Conservation (phyloP, 2,329 filamentous ascomycete genomes). For the Coniosporium tulheliwenetii region DNA sequence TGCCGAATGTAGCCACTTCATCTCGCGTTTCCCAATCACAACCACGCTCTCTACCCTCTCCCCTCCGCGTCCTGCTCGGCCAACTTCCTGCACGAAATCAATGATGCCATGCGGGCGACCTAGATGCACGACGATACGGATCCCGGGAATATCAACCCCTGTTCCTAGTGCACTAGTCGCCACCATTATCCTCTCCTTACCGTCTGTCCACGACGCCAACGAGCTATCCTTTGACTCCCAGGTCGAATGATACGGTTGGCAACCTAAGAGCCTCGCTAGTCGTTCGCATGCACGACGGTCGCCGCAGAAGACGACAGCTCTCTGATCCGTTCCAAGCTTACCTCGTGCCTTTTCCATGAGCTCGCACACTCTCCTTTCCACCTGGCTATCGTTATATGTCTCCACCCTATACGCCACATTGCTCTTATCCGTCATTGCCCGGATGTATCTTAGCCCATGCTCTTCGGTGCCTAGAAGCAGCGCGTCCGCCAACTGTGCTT, state of each 20-base stretch:
- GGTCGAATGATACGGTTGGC: background rate
- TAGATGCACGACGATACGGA: constrained; percentile 5
- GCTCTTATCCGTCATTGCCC: too few relatives aligned
- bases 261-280: background rate
- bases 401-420: too few relatives aligned
- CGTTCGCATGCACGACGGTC: too few relatives aligned
- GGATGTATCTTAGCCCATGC: background rate
- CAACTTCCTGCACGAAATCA: too few relatives aligned
- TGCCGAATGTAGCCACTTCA: background rate
- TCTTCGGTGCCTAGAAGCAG: background rate
- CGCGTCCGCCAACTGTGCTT: background rate
- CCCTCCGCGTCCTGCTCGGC: constrained; percentile 3
- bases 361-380: too few relatives aligned
- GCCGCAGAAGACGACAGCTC: too few relatives aligned
- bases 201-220: background rate
- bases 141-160: constrained; percentile 7
- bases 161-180: constrained; percentile 8
- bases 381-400: too few relatives aligned
- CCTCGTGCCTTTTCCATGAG: too few relatives aligned
- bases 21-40: background rate
- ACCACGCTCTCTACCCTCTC: background rate
- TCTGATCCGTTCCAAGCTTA: too few relatives aligned
- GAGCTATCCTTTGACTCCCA: background rate
- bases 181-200: constrained; percentile 6
- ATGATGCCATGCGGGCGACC: constrained; percentile 3